phyloP scores from a whole-genome alignment of 805 yeast species.

The Saturnispora mendoncae region DNA sequence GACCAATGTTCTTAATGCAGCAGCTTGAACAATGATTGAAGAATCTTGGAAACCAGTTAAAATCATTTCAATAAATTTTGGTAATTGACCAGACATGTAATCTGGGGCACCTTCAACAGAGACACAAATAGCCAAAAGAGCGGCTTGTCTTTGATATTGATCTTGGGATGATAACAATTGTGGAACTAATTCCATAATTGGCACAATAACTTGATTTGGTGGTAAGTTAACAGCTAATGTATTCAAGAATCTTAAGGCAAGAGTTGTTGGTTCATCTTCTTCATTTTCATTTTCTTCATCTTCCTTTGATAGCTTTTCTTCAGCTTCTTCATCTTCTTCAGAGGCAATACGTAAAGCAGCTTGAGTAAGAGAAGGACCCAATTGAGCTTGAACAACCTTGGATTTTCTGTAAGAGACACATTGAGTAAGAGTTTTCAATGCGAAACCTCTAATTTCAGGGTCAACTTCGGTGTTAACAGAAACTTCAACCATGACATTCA shows the following conservation, averaged over 20 bases:
- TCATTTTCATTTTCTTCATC: conserved; percentile 91
- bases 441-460: conserved; percentile 74
- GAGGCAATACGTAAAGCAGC: conserved; percentile 70
- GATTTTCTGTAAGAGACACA: conserved; percentile 73
- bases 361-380: conserved; percentile 73
- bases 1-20: conserved; percentile 76
- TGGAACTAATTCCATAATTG: conserved; percentile 60
- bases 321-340: conserved; percentile 72
- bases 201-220: conserved; percentile 81
- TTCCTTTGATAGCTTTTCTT: conserved; percentile 63
- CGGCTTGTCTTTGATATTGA: conserved; percentile 79
- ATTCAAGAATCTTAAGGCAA: conserved; percentile 74
- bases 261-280: conserved; percentile 69
- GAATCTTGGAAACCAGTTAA: conserved; percentile 70
- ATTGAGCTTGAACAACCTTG: conserved; percentile 67
- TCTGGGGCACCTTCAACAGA: conserved; percentile 94
- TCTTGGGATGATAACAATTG: conserved; percentile 53
- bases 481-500: conserved; percentile 68
- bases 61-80: conserved; percentile 62
- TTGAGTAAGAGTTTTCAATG: conserved; percentile 75
- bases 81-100: conserved; percentile 66
- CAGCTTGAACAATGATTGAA: conserved; percentile 67
- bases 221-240: conserved; percentile 78
- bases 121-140: conserved; percentile 69
- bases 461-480: conserved; percentile 59